Base-by-base conservation (phyloP, 23 red algal genomes). In the Pyropia yezoensis region DNA sequence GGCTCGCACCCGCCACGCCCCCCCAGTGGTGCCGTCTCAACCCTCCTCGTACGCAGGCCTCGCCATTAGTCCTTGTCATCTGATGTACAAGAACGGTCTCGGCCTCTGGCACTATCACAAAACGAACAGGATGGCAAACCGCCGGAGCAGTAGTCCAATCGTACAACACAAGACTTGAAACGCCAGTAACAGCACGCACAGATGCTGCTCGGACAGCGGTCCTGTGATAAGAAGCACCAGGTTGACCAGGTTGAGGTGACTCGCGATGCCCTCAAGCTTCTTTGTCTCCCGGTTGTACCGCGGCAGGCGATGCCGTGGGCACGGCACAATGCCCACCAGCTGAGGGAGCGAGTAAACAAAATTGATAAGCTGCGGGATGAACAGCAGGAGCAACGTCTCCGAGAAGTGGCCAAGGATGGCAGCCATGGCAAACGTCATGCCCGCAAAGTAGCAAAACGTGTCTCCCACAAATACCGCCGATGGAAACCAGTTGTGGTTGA, bases 371-470 rank as follows among this genome's bases (percentile, higher is more conserved):
- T 98, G 94, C 27, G 94, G 94, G 23, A 98, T 77, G 62, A 98
- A 98, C 50, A 98, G 79, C 28, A 98, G 58, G 15, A 98, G 71
- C 70, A 98, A 47, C 16, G 83, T 98, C 54, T 85, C 69, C 11
- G 73, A 72, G 73, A 84, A 98, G 70, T 98, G 94, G 28, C 86
- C 94, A 1, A 98, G 78, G 60, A 98, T 98, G 14, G 78, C 71
- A 14, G 79, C 85, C 94, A 98, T 98, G 19, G 94, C 85, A 65
- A 98, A 98, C 15, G 74, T 90, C 94, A 98, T 98, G 58, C 94
- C 94, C 7, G 85, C 86, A 73, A 98, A 98, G 71, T 98, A 98
- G 61, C 94, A 98, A 75, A 90, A 98, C 2, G 94, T 98, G 53
- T 98, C 94, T 15, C 94, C 94, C 7, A 98, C 94, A 59, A 98